Evolutionary conservation across 1,284 basidiomycete species (phyloP), one percentile per base, ranked within the genome.

Genomic region (Takashimella koratensis): DNA sequence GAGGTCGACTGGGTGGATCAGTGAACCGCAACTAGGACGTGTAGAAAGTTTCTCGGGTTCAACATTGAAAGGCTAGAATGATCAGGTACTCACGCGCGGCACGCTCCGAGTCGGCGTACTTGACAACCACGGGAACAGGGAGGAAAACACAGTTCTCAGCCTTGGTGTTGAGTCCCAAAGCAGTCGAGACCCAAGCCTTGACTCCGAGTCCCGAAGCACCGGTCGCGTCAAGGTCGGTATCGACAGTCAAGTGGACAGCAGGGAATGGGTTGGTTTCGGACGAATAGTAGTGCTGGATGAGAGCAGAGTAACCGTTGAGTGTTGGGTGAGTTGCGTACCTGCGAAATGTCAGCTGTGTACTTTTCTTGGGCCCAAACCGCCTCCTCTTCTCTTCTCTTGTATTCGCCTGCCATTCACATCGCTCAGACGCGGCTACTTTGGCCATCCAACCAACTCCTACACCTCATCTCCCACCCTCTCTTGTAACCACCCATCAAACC

Each of bases 221-320:
- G 54, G 83, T 80, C 56, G 86, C 83, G 19, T 84, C 81, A 23
- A 75, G 59, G 42, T 75, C 68, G 12, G 94, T 95, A 77, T 96
- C 92, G 44, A 99, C 80, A 11, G 92, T 89, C 49, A 99, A 80
- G 76, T 98, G 95, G 43, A 99, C 84, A 4, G 96, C 93, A 55
- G 88, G 89, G 74, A 88, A 84, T 4, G 91, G 88, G 1, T 84
- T 80, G 2, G 90, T 93, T 77, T 98, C 92, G 81, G 88, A 85
- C 40, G 90, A 85, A 77, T 96, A 98, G 78, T 97, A 97, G 78
- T 97, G 94, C 82, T 98, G 96, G 70, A 99, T 96, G 61, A 99
- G 82, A 20, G 96, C 93, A 43, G 93, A 95, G 80, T 95, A 95
- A 13, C 90, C 90, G 79, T 96, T 95, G 56, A 98, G 83, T 60